A percentile compares a stretch with the other conserved stretches of the same genome.
These are phyloP conservation scores for Bertia moriformis DNA, from an alignment of 2,329 filamentous ascomycete species.

Conservation along the genomic window DNA sequence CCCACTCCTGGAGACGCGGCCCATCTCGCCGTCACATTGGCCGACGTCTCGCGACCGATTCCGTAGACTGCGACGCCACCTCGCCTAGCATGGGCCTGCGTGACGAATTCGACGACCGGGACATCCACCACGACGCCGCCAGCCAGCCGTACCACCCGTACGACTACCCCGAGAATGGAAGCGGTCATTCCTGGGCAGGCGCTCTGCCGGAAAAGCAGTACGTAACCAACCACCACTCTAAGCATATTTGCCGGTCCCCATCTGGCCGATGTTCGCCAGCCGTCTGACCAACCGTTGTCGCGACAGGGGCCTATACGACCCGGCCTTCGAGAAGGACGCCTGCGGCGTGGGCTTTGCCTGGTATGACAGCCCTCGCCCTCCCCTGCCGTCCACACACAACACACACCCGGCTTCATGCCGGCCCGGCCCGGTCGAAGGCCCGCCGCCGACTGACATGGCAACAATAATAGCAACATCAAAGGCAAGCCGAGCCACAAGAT, in stretches of 20 bases:
- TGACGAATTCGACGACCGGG: constrained; percentile 55
- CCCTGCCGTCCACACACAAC: constrained; percentile 2
- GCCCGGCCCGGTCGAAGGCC: constrained; percentile 1
- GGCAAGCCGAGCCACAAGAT: constrained; percentile 96
- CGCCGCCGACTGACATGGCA: constrained; percentile 6
- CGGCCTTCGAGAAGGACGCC: constrained; percentile 92
- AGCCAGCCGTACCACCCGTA: constrained; percentile 55
- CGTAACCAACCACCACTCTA: constrained; percentile 13
- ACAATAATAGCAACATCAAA: constrained; percentile 71
- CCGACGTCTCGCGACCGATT: too few relatives aligned
- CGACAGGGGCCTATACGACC: constrained; percentile 74
- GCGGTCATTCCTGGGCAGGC: constrained; percentile 80
- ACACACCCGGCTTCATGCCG: neutral
- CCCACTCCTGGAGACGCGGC: too few relatives aligned
- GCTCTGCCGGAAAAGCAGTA: constrained; percentile 89
- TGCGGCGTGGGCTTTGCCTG: constrained; percentile 98
- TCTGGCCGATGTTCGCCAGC: neutral
- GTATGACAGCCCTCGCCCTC: constrained; percentile 44
- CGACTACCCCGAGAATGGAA: constrained; percentile 77
- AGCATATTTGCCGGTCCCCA: constrained; percentile 2
- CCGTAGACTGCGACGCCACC: constrained; percentile 5
- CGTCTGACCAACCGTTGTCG: constrained; percentile 4
- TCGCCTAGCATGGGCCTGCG: constrained; percentile 58
- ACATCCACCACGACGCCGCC: constrained; percentile 44
- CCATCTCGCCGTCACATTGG: too few relatives aligned